Evolutionary conservation across 768 basidiomycete genomes (phyloP).

Genomic region (Mycena belliarum): DNA sequence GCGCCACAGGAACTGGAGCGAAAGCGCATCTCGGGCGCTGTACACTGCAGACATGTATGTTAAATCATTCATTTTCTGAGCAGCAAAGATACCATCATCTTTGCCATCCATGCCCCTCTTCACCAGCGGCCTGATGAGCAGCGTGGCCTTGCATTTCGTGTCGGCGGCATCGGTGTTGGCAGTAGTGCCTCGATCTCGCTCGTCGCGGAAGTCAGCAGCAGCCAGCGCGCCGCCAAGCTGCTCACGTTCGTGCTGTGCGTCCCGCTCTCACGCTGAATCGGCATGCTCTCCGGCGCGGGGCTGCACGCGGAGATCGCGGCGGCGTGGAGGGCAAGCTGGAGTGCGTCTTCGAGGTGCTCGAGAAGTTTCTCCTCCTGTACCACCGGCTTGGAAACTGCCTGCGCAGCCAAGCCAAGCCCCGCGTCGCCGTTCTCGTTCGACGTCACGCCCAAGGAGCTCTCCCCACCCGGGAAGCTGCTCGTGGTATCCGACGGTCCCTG

Average conservation of each 20-base stretch:
- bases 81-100: no score
- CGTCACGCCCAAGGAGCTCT: slow-evolving; percentile 19
- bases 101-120: no score
- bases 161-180: no score
- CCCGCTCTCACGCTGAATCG: slow-evolving; percentile 82
- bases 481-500: no score
- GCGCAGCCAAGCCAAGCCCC: slow-evolving; percentile 30
- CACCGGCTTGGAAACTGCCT: slow-evolving; percentile 33
- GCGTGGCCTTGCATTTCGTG: no score
- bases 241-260: slow-evolving; percentile 63
- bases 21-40: no score
- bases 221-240: slow-evolving; percentile 21
- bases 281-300: slow-evolving; percentile 66
- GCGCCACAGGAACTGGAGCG: no score
- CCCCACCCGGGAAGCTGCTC: slow-evolving; percentile 10
- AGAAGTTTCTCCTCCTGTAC: slow-evolving; percentile 71
- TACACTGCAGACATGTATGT: no score
- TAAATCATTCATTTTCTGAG: no score
- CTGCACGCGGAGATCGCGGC: slow-evolving; percentile 59
- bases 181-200: slow-evolving; percentile 34
- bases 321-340: slow-evolving; percentile 80
- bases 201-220: slow-evolving; percentile 28
- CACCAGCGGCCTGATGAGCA: no score
- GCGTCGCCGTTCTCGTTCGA: slow-evolving; percentile 44
- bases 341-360: slow-evolving; percentile 80